Evolutionary conservation across 83 land plant genomes (phyloP), one percentile per base, ranked within the genome.

Genomic region (Isoetes engelmannii): DNA sequence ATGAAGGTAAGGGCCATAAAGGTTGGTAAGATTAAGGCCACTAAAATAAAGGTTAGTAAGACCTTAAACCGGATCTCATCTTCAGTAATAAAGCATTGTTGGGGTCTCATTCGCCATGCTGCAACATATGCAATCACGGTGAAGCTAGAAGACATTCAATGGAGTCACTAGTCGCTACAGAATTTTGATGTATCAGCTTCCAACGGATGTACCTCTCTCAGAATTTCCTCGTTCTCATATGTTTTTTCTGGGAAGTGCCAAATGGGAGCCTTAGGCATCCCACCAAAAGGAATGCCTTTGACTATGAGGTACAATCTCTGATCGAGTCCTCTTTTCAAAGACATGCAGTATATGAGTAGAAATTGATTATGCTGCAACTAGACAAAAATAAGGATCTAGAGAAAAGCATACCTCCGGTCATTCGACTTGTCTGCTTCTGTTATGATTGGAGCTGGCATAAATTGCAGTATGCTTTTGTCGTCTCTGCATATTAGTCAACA

Each of bases 221-320:
- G 70, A 42, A 84, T 89, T 19, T 86, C 86, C 76, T 96, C 99
- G 53, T 76, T 74, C 41, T 71, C 85, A 65, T 92, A 92, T 51
- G 79, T 74, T 66, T 92, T 92, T 65, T 96, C 99, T n/a, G 99
- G 99, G 70, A 96, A 92, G 74, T 96, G 97, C 99, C 99, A 96
- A 42, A 84, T 78, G 57, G 90, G 85, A 53, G 81, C 81, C 47
- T 80, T 86, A 46, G 66, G 76, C 28, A 85, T 67, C 49, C 80
- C 72, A 6, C 86, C 89, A 75, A 65, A 74, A 7, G 95, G 67
- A 46, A 53, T 57, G 44, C 99, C 97, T 72, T 81, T 84, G 8
- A 96, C 80, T 37, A 96, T 85, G 70, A 92, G 87, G 68, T 92
- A 96, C 5, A 91, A 86, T 77, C 99, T 82, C 63, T 79, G 74